Evolutionary conservation across 2,329 filamentous ascomycete species (phyloP).

Genomic region (Triangularia setosa): DNA sequence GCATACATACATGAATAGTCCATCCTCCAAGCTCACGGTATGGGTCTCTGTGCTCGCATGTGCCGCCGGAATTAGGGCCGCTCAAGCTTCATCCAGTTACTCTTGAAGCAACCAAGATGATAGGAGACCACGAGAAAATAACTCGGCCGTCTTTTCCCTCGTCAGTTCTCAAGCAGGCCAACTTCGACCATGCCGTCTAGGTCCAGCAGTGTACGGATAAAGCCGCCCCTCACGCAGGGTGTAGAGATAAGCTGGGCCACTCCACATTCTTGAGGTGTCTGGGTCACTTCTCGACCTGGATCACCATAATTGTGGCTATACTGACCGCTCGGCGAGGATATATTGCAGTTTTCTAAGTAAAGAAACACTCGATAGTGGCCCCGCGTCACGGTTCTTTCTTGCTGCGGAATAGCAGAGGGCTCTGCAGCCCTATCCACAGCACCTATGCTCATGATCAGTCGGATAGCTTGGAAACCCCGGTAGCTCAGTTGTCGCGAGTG

Average conservation of each 20-base stretch:
- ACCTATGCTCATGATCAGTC: slow-evolving; percentile 14
- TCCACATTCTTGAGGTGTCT: slow-evolving; percentile 10
- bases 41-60: not conserved
- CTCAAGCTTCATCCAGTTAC: not conserved
- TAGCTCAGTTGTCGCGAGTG: slow-evolving; percentile 5
- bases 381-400: slow-evolving; percentile 12
- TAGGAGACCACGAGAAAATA: not conserved
- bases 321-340: slow-evolving; percentile 10
- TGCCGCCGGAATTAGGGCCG: not conserved
- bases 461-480: slow-evolving; percentile 15
- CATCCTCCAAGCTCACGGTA: not conserved
- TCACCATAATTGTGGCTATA: slow-evolving; percentile 25
- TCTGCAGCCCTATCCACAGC: slow-evolving; percentile 28
- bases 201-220: not conserved
- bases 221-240: not conserved
- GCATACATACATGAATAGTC: not conserved
- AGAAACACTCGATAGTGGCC: slow-evolving; percentile 25
- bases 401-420: slow-evolving; percentile 8
- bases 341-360: slow-evolving; percentile 27
- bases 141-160: not conserved
- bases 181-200: not conserved
- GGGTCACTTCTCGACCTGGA: slow-evolving; percentile 16
- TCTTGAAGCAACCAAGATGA: not conserved
- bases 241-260: not conserved
- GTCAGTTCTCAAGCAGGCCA: not conserved